phyloP scores from a whole-genome alignment of 2,329 filamentous ascomycete species.

The Exophiala sideris region DNA sequence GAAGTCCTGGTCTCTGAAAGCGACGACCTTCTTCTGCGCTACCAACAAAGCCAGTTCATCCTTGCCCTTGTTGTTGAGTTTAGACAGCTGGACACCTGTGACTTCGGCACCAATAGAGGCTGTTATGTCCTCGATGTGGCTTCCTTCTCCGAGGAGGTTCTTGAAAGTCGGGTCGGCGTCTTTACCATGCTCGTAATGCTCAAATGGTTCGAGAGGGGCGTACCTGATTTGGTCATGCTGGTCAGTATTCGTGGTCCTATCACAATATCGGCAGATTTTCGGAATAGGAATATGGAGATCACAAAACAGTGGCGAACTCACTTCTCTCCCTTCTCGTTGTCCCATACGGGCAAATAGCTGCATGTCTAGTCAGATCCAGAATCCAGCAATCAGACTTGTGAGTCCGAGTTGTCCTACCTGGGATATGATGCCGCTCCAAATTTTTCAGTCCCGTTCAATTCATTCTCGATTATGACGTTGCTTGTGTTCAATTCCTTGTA shows the following conservation, averaged over 20 bases:
- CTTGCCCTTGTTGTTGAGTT: slow-evolving; percentile 31
- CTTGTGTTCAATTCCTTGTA: slow-evolving; percentile 26
- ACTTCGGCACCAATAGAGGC: slow-evolving; percentile 36
- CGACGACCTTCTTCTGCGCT: slow-evolving; percentile 35
- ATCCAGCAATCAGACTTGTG: no score
- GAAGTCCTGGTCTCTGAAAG: slow-evolving; percentile 35
- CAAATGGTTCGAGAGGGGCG: slow-evolving; percentile 64
- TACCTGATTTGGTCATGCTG: slow-evolving; percentile 42
- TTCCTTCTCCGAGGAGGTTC: slow-evolving; percentile 57
- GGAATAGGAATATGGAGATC: background rate
- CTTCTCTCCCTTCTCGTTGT: slow-evolving; percentile 47
- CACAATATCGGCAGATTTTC: no score
- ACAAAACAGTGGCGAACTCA: slow-evolving; percentile 22
- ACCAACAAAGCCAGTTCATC: slow-evolving; percentile 36
- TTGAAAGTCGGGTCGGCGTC: slow-evolving; percentile 68
- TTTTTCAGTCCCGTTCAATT: slow-evolving; percentile 52
- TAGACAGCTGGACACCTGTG: slow-evolving; percentile 34
- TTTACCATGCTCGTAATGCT: slow-evolving; percentile 72
- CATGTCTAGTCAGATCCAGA: background rate
- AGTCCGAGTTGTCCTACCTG: slow-evolving; percentile 39
- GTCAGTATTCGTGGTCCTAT: background rate
- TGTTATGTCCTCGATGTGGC: slow-evolving; percentile 32
- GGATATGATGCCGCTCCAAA: slow-evolving; percentile 61
- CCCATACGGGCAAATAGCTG: slow-evolving; percentile 68
- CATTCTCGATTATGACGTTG: slow-evolving; percentile 44